A percentile compares a stretch with the other conserved stretches of the same genome.
Conservation (phyloP, 1,284 basidiomycete genomes). For the Jaminaea rosea region DNA sequence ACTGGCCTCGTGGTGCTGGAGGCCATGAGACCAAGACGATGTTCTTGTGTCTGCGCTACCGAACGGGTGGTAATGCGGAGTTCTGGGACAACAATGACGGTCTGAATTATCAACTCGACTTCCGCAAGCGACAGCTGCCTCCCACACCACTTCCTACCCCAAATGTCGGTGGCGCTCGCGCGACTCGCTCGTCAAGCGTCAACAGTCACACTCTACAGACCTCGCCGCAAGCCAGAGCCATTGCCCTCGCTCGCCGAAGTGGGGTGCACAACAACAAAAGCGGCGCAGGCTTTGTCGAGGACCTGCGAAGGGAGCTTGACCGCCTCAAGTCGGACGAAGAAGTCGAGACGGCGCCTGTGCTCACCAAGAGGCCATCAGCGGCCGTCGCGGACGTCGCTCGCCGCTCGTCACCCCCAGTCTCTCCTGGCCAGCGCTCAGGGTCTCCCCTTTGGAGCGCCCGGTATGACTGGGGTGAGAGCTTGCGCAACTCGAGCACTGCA, state of each 20-base stretch:
- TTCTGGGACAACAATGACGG: conserved; percentile 88
- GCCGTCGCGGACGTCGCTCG: neutral
- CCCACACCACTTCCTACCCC: conserved; percentile 8
- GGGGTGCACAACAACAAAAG: conserved; percentile 41
- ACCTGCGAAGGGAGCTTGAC: conserved; percentile 52
- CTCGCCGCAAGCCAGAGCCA: conserved; percentile 17
- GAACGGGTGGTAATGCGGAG: conserved; percentile 58
- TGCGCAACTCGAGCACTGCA: conserved; percentile 47
- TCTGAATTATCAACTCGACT: conserved; percentile 64
- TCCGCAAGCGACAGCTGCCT: conserved; percentile 34
- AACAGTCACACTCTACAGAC: conserved; percentile 2
- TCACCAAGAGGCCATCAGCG: neutral
- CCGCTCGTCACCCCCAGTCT: conserved; percentile 28
- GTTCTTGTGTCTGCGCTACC: conserved; percentile 70
- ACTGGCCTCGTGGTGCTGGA: conserved; percentile 45
- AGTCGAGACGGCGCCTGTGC: conserved; percentile 26
- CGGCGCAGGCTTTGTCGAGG: conserved; percentile 40
- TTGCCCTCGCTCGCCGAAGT: conserved; percentile 31
- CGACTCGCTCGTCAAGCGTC: neutral
- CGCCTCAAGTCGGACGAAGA: conserved; percentile 51
- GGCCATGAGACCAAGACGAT: conserved; percentile 76
- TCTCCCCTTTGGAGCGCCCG: conserved; percentile 32
- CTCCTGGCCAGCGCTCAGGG: conserved; percentile 32
- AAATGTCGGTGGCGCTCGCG: neutral
- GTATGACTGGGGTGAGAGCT: conserved; percentile 54